Evolutionary conservation across 441 rosid species (phyloP), one percentile per base, ranked within the genome.

Genomic region (Macaranga tanarius): DNA sequence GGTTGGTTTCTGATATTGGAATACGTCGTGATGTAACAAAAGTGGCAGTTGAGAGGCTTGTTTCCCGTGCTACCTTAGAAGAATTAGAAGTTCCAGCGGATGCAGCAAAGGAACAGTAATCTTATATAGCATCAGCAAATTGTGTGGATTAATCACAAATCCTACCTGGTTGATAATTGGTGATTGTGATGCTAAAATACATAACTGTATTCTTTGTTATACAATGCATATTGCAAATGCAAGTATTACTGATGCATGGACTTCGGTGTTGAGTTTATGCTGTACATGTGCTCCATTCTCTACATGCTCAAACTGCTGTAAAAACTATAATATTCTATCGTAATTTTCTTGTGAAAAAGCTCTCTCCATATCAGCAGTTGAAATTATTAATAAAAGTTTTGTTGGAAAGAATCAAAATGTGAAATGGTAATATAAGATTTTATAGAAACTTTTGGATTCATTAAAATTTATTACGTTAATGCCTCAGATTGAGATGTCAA

Each of bases 1-100:
- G 92, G 22, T 54, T 80, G 69, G 79, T 79, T 78, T 88, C 82
- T 7, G 97, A 92, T 68, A 69, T 88, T 28, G 97, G 93, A 57
- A 73, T 86, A 12, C 85, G 94, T 10, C 85, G 71, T 0, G 94
- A 89, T 76, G 90, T 84, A 68, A 70, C 12, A 2, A 90, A 77
- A 74, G 80, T 90, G 16, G 60, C 83, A 0, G 97, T 90, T 15
- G 95, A 88, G 71, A 67, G 73, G 61, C 89, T 90, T 19, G 82
- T 84, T 17, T 77, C 82, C 38, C 45, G 8, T 47, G 56, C 77
- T 55, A 59, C 51, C 44, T 16, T 55, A 19, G 73, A 70, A 5
- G 72, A 55, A 23, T 6, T 79, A 20, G 78, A 71, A 20, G 62
- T 63, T 54, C 62, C 72, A 61, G 44, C 74, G 40, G 51, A 61